Evolutionary conservation across 441 rosid species (phyloP).

Genomic region (Breynia disticha): DNA sequence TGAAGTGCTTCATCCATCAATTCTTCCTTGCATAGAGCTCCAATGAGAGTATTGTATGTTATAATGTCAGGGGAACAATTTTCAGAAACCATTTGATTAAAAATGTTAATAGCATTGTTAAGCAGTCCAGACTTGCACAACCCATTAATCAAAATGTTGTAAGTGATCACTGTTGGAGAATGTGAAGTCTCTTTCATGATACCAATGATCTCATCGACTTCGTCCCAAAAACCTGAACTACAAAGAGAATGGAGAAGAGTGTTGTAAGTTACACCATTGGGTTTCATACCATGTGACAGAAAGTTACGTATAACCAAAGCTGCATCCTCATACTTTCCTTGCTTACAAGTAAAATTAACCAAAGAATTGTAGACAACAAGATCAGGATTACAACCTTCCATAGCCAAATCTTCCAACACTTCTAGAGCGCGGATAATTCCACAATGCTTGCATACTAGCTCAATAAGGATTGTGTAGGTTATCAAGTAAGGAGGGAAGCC

Average conservation of each 20-base stretch:
- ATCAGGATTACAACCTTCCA: constrained; percentile 75
- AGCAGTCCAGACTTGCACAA: constrained; percentile 61
- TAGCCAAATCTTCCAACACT: constrained; percentile 67
- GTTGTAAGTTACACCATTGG: constrained; percentile 59
- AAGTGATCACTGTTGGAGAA: constrained; percentile 52
- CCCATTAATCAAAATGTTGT: constrained; percentile 71
- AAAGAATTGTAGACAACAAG: constrained; percentile 61
- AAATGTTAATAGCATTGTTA: constrained; percentile 59
- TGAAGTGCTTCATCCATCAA: constrained; percentile 55
- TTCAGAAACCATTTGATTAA: constrained; percentile 44
- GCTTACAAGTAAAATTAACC: constrained; percentile 49
- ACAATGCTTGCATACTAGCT: constrained; percentile 60
- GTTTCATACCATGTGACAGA: constrained; percentile 55
- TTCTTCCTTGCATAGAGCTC: constrained; percentile 57
- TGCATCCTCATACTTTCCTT: constrained; percentile 47
- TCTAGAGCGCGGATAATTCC: constrained; percentile 60
- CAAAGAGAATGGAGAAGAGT: constrained; percentile 65
- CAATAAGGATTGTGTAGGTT: constrained; percentile 56
- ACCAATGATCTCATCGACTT: constrained; percentile 52
- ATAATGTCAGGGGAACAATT: constrained; percentile 54
- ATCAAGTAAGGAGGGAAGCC: constrained; percentile 71
- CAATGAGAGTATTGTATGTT: constrained; percentile 65
- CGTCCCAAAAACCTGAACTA: constrained; percentile 54
- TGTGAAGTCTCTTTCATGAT: constrained; percentile 46
- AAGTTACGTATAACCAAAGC: constrained; percentile 44